Percentiles rank a stretch among this genome's conserved stretches.
These are phyloP conservation scores for Leccinum cinnamomeum DNA, from an alignment of 1,284 basidiomycete genomes.

Conservation along the genomic window DNA sequence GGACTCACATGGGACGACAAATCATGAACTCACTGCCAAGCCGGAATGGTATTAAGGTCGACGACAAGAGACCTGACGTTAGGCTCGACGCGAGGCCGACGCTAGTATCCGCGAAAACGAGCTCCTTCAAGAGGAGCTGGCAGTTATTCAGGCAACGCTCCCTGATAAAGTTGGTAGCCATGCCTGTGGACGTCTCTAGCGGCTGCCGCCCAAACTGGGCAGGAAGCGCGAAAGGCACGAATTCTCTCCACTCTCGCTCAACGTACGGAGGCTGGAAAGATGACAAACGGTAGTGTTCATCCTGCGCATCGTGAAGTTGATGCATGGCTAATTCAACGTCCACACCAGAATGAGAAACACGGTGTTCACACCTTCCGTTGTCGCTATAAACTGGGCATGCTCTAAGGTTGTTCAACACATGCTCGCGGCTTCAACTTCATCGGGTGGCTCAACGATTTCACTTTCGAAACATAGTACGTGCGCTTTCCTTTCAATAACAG, in stretches of 20 bases:
- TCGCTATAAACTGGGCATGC: background rate
- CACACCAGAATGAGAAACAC: background rate
- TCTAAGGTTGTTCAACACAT: background rate
- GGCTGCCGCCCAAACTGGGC: constrained; percentile 2
- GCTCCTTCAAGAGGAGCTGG: constrained; percentile 19
- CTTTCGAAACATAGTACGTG: constrained; percentile 9
- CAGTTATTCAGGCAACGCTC: constrained; percentile 13
- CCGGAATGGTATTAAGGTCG: background rate
- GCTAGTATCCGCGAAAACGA: constrained; percentile 13
- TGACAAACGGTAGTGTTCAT: constrained; percentile 8
- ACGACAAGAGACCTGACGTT: constrained; percentile 7
- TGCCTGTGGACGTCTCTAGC: constrained; percentile 1
- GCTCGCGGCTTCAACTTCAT: background rate
- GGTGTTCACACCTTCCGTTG: background rate
- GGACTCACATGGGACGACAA: constrained; percentile 9
- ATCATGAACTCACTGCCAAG: constrained; percentile 16
- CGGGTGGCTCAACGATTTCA: background rate
- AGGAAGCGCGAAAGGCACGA: constrained; percentile 1
- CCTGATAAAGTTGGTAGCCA: constrained; percentile 6
- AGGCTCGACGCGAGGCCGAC: constrained; percentile 21
- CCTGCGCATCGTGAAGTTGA: background rate
- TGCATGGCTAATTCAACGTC: constrained; percentile 6
- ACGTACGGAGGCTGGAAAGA: background rate
- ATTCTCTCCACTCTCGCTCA: constrained; percentile 3
- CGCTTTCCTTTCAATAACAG: background rate